Evolutionary conservation across 257 asterid species (phyloP), one percentile per base, ranked within the genome.

Genomic region (Eustoma russellianum): DNA sequence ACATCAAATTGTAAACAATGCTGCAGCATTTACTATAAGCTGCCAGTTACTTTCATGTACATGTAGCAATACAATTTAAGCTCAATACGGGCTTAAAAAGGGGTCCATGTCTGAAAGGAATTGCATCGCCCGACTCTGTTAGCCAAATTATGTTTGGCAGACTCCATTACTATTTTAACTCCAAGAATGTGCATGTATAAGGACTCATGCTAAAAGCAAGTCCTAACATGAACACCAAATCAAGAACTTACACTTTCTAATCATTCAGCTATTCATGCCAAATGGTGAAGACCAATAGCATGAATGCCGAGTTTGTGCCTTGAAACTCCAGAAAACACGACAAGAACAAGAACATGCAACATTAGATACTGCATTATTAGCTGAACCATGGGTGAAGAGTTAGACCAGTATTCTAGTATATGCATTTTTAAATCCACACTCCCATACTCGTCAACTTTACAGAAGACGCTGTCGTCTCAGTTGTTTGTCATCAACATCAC

Each of bases 21-120:
- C 28, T 8, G 17, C 28, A 10, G 17, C 30, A 14, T 12, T 33
- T 24, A 41, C 56, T 55, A 58, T 30, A 19, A 56, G 53, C 33
- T 19, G 43, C 43, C 34, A 2, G 41, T 45, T 16, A 44, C 56
- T 35, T 56, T 65, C 48, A 65, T 66, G 57, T 71, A 66, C 68
- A 66, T 35, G 17, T 34, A 52, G 66, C 71, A 65, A 51, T 40
- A 56, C 72, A 61, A 65, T 61, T 66, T 72, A 44, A 61, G 55
- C 72, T 46, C 59, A 56, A 52, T 46, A 44, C 60, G 52, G 72
- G 53, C 66, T 35, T 38, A 49, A 65, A 65, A 65, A 65, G 30
- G 46, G 57, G 44, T 4, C 69, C 64, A 45, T 35, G 46, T 48
- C 40, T 52, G 72, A 33, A 17, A 16, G 69, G 58, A 70, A 63